Conservation (phyloP, 305 asterid species). For the Euphrasia arctica region DNA sequence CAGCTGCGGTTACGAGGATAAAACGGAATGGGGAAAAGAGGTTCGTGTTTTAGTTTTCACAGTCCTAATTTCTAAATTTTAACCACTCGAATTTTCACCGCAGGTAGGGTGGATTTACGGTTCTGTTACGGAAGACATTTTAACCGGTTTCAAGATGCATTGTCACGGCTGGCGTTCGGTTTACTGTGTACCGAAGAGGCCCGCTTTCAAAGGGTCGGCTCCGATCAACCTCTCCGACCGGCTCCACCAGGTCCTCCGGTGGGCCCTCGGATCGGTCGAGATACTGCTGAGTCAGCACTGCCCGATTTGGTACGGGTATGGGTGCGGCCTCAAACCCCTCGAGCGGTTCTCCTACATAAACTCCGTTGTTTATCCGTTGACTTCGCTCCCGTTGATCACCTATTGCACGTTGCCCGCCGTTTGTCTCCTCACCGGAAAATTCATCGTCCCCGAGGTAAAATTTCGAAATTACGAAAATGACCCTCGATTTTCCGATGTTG, state of each 20-base stretch:
- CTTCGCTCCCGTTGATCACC: constrained; percentile 50
- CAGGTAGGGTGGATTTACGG: constrained; percentile 69
- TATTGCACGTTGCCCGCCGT: constrained; percentile 63
- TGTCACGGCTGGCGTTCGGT: constrained; percentile 69
- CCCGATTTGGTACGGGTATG: constrained; percentile 66
- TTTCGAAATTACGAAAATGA: too few relatives aligned
- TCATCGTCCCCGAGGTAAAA: constrained; percentile 53
- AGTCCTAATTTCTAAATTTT: too few relatives aligned
- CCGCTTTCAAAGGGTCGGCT: constrained; percentile 59
- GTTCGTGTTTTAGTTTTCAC: constrained; percentile 13
- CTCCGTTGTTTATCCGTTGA: constrained; percentile 53
- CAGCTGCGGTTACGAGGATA: constrained; percentile 60
- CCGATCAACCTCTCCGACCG: constrained; percentile 62
- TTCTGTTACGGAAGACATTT: constrained; percentile 57
- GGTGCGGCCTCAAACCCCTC: constrained; percentile 52
- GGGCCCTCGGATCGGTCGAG: constrained; percentile 64
- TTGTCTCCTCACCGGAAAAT: constrained; percentile 55
- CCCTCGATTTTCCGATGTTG: too few relatives aligned
- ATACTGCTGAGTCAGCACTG: constrained; percentile 54
- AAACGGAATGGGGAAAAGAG: constrained; percentile 71
- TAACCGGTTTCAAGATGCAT: constrained; percentile 64
- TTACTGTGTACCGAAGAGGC: constrained; percentile 44
- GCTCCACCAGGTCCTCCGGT: constrained; percentile 54
- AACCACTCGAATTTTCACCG: background rate
- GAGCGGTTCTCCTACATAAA: constrained; percentile 55